Conservation (phyloP, 352 stramenopile genomes). For the Discostella stelligera region DNA sequence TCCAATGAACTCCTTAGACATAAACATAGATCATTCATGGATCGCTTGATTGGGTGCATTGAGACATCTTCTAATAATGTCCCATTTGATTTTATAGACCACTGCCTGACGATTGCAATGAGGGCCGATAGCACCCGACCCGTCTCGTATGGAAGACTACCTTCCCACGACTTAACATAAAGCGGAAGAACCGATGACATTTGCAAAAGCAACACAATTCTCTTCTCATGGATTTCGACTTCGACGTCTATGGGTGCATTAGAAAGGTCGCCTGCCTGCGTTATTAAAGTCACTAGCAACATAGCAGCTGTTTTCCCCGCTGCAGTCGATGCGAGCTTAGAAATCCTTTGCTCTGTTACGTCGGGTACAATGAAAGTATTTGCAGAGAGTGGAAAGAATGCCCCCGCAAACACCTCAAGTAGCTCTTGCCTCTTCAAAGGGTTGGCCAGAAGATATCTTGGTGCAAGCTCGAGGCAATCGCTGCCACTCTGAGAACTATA, state of each 20-base stretch:
- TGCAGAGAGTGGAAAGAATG: conserved; percentile 46
- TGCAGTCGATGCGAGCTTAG: conserved; percentile 35
- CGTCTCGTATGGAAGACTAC: conserved; percentile 37
- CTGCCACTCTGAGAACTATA: conserved; percentile 8
- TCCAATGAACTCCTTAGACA: conserved; percentile 35
- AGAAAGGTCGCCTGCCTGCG: conserved; percentile 25
- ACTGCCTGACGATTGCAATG: conserved; percentile 41
- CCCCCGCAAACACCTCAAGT: conserved; percentile 36
- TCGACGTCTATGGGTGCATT: conserved; percentile 7
- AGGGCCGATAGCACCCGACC: conserved; percentile 46
- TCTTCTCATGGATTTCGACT: conserved; percentile 32
- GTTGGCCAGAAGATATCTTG: conserved; percentile 32
- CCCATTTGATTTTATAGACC: conserved; percentile 20
- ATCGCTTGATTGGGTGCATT: conserved; percentile 1
- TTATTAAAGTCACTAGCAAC: conserved; percentile 47
- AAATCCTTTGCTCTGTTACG: conserved; percentile 23
- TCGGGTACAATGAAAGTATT: conserved; percentile 20
- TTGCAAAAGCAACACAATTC: conserved; percentile 35
- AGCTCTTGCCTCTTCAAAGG: conserved; percentile 44
- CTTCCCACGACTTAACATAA: conserved; percentile 47
- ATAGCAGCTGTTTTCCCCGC: conserved; percentile 40
- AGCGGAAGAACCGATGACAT: conserved; percentile 46
- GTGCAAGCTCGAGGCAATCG: conserved; percentile 2
- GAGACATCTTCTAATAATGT: conserved; percentile 8
- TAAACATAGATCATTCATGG: conserved; percentile 43